phyloP scores from a whole-genome alignment of 2,329 filamentous ascomycete species.

The Alternaria angustiovoidea region DNA sequence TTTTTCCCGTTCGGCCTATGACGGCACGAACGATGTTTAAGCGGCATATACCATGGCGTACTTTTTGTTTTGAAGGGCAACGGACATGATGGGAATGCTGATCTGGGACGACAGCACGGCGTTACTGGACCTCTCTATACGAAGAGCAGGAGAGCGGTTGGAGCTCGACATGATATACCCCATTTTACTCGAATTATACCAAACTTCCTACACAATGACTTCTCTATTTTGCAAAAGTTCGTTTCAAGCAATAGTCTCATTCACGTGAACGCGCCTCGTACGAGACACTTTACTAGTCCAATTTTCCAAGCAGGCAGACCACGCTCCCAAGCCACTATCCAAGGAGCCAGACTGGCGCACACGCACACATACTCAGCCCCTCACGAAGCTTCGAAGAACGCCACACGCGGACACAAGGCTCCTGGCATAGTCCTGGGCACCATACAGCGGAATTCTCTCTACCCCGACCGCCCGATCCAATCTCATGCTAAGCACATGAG shows the following conservation, averaged over 20 bases:
- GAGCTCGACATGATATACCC: conserved; percentile 34
- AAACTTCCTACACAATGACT: not conserved
- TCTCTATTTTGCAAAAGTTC: not conserved
- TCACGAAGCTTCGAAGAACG: not conserved
- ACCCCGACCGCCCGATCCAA: conserved; percentile 1
- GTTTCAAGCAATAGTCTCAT: not conserved
- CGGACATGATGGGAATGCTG: conserved; percentile 18
- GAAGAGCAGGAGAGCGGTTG: conserved; percentile 4
- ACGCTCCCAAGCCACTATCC: conserved; percentile 8
- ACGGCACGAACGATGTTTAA: conserved; percentile 25
- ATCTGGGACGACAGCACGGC: conserved; percentile 30
- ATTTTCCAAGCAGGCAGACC: conserved; percentile 10
- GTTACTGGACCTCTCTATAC: conserved; percentile 17
- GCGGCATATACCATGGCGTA: conserved; percentile 36
- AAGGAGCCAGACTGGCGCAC: not conserved
- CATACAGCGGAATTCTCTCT: not conserved
- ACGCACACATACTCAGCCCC: not conserved
- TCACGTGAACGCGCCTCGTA: not conserved
- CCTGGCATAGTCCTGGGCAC: not conserved
- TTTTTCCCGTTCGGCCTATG: conserved; percentile 3
- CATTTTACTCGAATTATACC: conserved; percentile 16
- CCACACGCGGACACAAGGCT: not conserved
- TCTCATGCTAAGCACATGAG: not conserved
- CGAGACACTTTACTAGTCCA: not conserved
- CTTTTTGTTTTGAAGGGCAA: conserved; percentile 9